These are phyloP conservation scores for Falciphora oryzae DNA, from an alignment of 2,329 filamentous ascomycete species.

Conservation along the genomic window DNA sequence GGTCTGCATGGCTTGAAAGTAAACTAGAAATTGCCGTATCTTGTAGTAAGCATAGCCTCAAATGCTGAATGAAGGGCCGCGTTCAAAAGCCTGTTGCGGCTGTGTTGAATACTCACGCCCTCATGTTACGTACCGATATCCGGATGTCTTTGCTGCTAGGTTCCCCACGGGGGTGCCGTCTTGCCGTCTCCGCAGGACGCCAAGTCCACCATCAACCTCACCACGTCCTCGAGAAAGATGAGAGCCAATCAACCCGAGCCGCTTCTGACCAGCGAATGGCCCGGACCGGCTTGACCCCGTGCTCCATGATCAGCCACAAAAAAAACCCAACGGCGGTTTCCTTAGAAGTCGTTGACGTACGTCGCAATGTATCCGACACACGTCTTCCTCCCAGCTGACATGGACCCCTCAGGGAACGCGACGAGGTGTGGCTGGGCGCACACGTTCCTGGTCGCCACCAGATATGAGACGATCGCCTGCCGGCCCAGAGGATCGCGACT, in stretches of 20 bases:
- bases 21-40: too few relatives aligned
- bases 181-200: background rate
- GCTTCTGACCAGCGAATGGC: background rate
- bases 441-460: background rate
- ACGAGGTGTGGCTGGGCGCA: background rate
- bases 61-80: too few relatives aligned
- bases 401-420: background rate
- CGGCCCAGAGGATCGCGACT: background rate
- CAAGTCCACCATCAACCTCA: background rate
- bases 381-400: background rate
- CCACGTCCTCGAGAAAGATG: background rate
- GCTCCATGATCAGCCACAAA: background rate
- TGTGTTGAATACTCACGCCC: too few relatives aligned
- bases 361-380: conserved; percentile 1
- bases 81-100: too few relatives aligned
- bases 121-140: too few relatives aligned
- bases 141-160: too few relatives aligned
- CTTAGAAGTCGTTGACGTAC: background rate
- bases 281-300: background rate
- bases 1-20: too few relatives aligned
- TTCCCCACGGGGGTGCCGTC: background rate
- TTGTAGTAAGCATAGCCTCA: too few relatives aligned
- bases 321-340: background rate
- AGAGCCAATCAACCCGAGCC: background rate
- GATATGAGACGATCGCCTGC: background rate